Conservation (phyloP, 1,284 basidiomycete species). For the Mycena citricolor region DNA sequence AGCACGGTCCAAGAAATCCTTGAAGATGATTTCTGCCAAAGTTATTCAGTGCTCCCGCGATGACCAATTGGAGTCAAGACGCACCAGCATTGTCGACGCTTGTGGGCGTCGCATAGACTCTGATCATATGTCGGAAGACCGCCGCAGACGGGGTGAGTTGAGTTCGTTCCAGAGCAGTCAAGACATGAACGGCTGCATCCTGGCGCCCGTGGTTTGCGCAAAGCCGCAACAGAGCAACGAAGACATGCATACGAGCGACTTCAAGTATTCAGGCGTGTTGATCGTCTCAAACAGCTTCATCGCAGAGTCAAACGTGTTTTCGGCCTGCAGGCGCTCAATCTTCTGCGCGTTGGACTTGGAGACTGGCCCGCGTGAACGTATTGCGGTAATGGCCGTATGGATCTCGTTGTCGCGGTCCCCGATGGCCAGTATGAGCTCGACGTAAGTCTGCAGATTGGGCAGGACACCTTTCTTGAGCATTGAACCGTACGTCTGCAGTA, state of each 20-base stretch:
- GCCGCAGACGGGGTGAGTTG: slow-evolving; percentile 41
- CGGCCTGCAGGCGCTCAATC: slow-evolving; percentile 47
- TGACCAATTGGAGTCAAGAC: slow-evolving; percentile 66
- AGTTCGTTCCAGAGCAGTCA: slow-evolving; percentile 60
- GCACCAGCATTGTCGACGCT: slow-evolving; percentile 59
- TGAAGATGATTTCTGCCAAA: slow-evolving; percentile 13
- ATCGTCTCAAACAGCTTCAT: slow-evolving; percentile 71
- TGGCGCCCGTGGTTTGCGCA: slow-evolving; percentile 61
- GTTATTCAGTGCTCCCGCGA: slow-evolving; percentile 24
- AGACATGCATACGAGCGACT: slow-evolving; percentile 46
- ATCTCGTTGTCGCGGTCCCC: slow-evolving; percentile 76
- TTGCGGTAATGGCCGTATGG: slow-evolving; percentile 41
- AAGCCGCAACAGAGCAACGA: slow-evolving; percentile 61
- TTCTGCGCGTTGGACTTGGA: slow-evolving; percentile 31
- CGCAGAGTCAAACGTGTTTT: slow-evolving; percentile 73
- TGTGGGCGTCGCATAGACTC: slow-evolving; percentile 53
- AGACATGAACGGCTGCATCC: slow-evolving; percentile 68
- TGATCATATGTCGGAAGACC: slow-evolving; percentile 62
- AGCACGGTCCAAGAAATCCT: slow-evolving; percentile 13
- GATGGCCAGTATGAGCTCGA: slow-evolving; percentile 68
- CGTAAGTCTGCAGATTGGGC: slow-evolving; percentile 72
- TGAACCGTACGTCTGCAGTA: slow-evolving; percentile 76
- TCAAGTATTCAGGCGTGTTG: slow-evolving; percentile 19
- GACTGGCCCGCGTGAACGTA: slow-evolving; percentile 36
- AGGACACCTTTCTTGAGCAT: slow-evolving; percentile 67